Evolutionary conservation across 495 filamentous ascomycete genomes (phyloP).

Genomic region (Staphylotrichum longicolle): DNA sequence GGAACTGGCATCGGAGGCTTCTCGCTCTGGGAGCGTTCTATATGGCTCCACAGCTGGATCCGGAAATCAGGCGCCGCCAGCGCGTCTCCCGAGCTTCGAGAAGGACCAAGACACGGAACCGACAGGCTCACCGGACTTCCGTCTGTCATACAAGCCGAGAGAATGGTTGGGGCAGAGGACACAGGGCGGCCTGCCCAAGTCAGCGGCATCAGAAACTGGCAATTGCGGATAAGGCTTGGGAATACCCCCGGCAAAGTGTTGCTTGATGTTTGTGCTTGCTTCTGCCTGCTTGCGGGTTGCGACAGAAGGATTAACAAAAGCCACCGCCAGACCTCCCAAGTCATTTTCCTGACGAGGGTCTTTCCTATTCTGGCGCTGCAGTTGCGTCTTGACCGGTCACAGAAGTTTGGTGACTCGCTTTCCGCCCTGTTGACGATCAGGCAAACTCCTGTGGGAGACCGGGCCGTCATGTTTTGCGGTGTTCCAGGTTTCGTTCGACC

Average conservation of each 20-base stretch:
- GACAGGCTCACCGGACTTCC: slow-evolving; percentile 26
- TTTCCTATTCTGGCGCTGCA: too few species aligned
- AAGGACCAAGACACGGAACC: slow-evolving; percentile 13
- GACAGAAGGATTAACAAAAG: background rate
- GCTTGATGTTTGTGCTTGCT: slow-evolving; percentile 10
- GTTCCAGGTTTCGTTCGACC: background rate
- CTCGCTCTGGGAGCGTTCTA: background rate
- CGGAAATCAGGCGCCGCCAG: background rate
- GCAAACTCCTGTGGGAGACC: background rate
- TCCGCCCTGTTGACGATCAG: background rate
- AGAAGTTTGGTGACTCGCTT: background rate
- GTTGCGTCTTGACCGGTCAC: too few species aligned
- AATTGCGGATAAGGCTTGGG: slow-evolving; percentile 7
- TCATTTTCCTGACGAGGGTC: too few species aligned
- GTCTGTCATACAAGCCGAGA: slow-evolving; percentile 19
- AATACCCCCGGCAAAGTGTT: background rate
- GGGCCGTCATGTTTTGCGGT: too few species aligned
- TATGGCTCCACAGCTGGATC: slow-evolving; percentile 1
- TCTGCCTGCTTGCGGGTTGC: slow-evolving; percentile 14
- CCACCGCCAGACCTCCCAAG: too few species aligned
- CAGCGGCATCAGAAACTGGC: slow-evolving; percentile 4
- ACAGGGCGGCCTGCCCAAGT: slow-evolving; percentile 8
- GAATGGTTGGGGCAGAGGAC: slow-evolving; percentile 12
- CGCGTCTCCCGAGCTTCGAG: slow-evolving; percentile 24
- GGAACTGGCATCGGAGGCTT: background rate